These are phyloP conservation scores for Tephrocybe sp. DNA, from an alignment of 768 basidiomycete species.

Conservation along the genomic window DNA sequence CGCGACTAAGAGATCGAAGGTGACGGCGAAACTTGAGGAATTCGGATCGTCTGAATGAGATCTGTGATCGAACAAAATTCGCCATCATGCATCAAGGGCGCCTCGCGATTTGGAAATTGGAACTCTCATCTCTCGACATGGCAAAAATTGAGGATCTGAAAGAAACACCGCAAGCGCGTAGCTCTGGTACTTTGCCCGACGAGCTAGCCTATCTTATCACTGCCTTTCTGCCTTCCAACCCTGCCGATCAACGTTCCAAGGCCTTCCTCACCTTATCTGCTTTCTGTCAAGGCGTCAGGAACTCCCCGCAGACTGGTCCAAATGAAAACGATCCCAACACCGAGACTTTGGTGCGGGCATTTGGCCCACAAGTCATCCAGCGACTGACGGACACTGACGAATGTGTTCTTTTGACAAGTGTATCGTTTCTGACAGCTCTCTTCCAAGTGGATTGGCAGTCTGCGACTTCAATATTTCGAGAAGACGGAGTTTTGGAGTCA, in stretches of 20 bases:
- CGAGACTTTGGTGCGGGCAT: conserved; percentile 43
- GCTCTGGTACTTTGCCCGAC: conserved; percentile 40
- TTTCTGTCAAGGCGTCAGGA: conserved; percentile 59
- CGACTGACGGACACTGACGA: conserved; percentile 58
- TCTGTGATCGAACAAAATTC: conserved; percentile 5
- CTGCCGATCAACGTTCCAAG: conserved; percentile 52
- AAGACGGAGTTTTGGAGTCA: conserved; percentile 60
- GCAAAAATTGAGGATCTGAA: conserved; percentile 1
- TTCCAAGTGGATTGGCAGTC: conserved; percentile 79
- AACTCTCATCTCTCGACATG: conserved; percentile 1
- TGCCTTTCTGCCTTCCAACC: conserved; percentile 49
- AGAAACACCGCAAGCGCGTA: conserved; percentile 18
- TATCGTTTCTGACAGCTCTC: conserved; percentile 72
- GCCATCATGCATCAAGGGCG: no score
- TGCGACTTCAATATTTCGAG: conserved; percentile 61
- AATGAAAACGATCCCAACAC: conserved; percentile 45
- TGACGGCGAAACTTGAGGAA: neutral
- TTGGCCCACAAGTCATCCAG: conserved; percentile 47
- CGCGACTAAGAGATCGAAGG: neutral
- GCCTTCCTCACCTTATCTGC: conserved; percentile 69
- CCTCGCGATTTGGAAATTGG: neutral
- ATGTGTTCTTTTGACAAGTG: conserved; percentile 44
- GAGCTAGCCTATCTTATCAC: conserved; percentile 52
- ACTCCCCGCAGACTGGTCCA: conserved; percentile 29
- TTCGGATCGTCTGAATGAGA: conserved; percentile 3